Evolutionary conservation across 192 early-diverging fungal genomes (phyloP), one percentile per base, ranked within the genome.

Genomic region (Entophlyctis helioformis): DNA sequence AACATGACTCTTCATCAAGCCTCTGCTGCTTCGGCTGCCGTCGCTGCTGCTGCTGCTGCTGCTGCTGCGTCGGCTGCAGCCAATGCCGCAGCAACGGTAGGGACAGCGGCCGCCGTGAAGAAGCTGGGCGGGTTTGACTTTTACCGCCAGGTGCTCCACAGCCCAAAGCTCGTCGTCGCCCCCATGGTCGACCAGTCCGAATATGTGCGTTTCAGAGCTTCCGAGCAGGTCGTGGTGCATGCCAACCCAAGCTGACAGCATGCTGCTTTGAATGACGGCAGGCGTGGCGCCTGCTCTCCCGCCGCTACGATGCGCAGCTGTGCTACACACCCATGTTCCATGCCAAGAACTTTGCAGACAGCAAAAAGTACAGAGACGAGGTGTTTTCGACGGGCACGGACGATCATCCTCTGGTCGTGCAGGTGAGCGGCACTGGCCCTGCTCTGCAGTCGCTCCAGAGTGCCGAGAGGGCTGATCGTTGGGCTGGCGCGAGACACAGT

Each of bases 311-410:
- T 34, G 84, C 90, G 1, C 60, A 93, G 0, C 64, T 96, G 5
- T 94, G 90, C 65, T 97, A 89, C 62, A 96, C 96, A 10, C 96
- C 96, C 37, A 98, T 98, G 95, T 85, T 97, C 56, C 86, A 98
- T 48, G 90, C 93, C 3, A 77, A 76, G 37, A 45, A 90, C 12
- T 98, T 98, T 61, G 56, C 65, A 39, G 79, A 89, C 25, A 51
- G 76, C 69, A 47, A 20, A 1, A 57, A 56, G 22, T 74, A 74
- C 48, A 53, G 51, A 31, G 21, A 47, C 2, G 62, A 62, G 27
- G 52, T 63, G 42, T 70, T 53, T 42, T 43, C 50, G 34, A 60
- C 76, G 2, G 68, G 67, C 22, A 56, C 62, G 10, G 54, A 76
- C 21, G 91, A 98, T 57, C 49, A 82, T 29, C 90, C 90, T 7